Percentiles rank a stretch among this genome's conserved stretches.
These are phyloP conservation scores for Spizellomyces sp. DNA, from an alignment of 192 early-diverging fungal genomes.

Conservation along the genomic window DNA sequence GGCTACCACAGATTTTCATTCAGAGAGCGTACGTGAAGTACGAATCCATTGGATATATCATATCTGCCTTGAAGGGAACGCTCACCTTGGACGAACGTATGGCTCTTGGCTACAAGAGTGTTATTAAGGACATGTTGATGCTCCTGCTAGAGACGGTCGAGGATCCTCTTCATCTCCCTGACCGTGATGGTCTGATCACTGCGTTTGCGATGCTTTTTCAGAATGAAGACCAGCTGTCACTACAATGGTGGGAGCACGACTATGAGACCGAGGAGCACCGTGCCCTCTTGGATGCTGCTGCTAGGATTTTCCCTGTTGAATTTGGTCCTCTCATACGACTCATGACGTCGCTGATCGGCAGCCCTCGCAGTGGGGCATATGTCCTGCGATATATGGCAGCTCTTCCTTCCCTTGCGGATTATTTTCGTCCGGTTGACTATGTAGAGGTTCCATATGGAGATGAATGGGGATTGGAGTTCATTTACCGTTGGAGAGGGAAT, in stretches of 20 bases:
- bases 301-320: slow-evolving; percentile 36
- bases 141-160: slow-evolving; percentile 35
- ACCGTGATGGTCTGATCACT: slow-evolving; percentile 29
- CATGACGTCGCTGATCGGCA: slow-evolving; percentile 28
- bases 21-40: slow-evolving; percentile 23
- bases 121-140: slow-evolving; percentile 45
- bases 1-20: slow-evolving; percentile 24
- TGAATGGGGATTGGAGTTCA: not conserved
- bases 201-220: slow-evolving; percentile 37
- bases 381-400: slow-evolving; percentile 40
- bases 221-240: slow-evolving; percentile 24
- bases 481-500: slow-evolving; percentile 8
- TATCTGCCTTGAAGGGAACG: slow-evolving; percentile 7
- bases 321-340: slow-evolving; percentile 32
- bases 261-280: slow-evolving; percentile 34
- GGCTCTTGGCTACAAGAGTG: slow-evolving; percentile 39
- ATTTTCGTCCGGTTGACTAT: slow-evolving; percentile 28
- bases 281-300: slow-evolving; percentile 42
- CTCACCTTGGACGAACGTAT: slow-evolving; percentile 24
- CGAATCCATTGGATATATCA: slow-evolving; percentile 13
- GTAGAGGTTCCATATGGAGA: slow-evolving; percentile 18
- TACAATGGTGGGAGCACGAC: slow-evolving; percentile 52
- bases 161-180: slow-evolving; percentile 28
- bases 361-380: slow-evolving; percentile 27
- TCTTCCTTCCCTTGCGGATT: slow-evolving; percentile 38